These are phyloP conservation scores for Dothistroma septosporum DNA, from an alignment of 2,329 filamentous ascomycete species.

Conservation along the genomic window DNA sequence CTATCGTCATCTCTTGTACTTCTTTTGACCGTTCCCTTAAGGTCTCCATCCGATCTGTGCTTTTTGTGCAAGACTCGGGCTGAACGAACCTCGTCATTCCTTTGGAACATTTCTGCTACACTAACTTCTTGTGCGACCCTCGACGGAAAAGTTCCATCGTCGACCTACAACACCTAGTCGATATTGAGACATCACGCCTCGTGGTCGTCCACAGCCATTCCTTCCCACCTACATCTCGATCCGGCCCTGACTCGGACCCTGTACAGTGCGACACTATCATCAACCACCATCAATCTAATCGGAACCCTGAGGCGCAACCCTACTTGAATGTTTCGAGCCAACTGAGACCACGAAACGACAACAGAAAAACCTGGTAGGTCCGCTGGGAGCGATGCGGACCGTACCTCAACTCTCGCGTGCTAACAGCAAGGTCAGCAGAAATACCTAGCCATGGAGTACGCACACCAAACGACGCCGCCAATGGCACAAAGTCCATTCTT, in stretches of 20 bases:
- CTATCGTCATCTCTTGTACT: slow-evolving; percentile 27
- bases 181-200: slow-evolving; percentile 7
- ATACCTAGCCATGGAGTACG: slow-evolving; percentile 33
- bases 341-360: slow-evolving; percentile 10
- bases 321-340: slow-evolving; percentile 18
- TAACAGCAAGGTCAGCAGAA: slow-evolving; percentile 23
- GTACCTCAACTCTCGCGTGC: slow-evolving; percentile 15
- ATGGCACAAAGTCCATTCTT: slow-evolving; percentile 73
- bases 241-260: slow-evolving; percentile 14
- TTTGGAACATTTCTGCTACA: slow-evolving; percentile 23
- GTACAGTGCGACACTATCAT: slow-evolving; percentile 20
- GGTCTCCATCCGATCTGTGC: slow-evolving; percentile 22
- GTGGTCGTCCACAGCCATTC: slow-evolving; percentile 20
- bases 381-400: slow-evolving; percentile 16
- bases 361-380: slow-evolving; percentile 18
- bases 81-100: slow-evolving; percentile 24
- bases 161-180: slow-evolving; percentile 9
- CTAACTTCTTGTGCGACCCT: slow-evolving; percentile 21
- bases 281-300: slow-evolving; percentile 20
- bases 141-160: slow-evolving; percentile 12
- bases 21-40: slow-evolving; percentile 23
- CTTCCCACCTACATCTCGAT: slow-evolving; percentile 16
- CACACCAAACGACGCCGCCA: slow-evolving; percentile 46
- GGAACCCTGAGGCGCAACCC: slow-evolving; percentile 13
- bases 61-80: slow-evolving; percentile 10